Evolutionary conservation across 2,329 filamentous ascomycete species (phyloP), one percentile per base, ranked within the genome.

Genomic region (Achaetomium macrosporum): DNA sequence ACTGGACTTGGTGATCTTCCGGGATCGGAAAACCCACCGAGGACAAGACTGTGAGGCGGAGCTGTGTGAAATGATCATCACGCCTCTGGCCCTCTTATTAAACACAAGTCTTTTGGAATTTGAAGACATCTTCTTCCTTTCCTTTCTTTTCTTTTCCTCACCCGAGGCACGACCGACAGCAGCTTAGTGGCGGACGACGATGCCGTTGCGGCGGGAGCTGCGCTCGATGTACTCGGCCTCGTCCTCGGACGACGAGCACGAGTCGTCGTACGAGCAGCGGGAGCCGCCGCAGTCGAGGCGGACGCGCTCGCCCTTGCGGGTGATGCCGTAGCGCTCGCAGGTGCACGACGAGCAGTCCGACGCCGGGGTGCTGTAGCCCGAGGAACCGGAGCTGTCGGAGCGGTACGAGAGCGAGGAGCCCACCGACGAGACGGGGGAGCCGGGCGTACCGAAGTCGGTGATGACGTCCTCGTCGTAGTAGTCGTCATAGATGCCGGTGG

Each of bases 321-420:
- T 96, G 77, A 97, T 95, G 64, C 91, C 92, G 76, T 93, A 96
- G 75, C 91, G 88, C 72, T 96, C 90, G 75, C 92, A 97, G 60
- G 86, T 90, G 83, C 93, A 97, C 69, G 79, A 81, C 66, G 80
- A 85, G 73, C 83, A 84, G 65, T 87, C 87, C 48, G 87, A 90
- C 71, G 78, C 79, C 58, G 87, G 87, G 57, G 84, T 88, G 77
- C 88, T 90, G 71, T 89, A 91, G 63, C 85, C 87, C 61, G 86
- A 83, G 62, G 86, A 83, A 57, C 82, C 85, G 56, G 84, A 88
- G 72, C 81, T 85, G 78, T 85, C 85, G 64, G 84, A 90, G 72
- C 81, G 79, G 73, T 81, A 83, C 59, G 83, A 86, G 61, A 88
- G 75, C 65, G 80, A 84, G 58, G 87, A 89, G 68, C 87, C 61